Base-by-base conservation (phyloP, 1,284 basidiomycete genomes). In the Quambalaria eucalypti region DNA sequence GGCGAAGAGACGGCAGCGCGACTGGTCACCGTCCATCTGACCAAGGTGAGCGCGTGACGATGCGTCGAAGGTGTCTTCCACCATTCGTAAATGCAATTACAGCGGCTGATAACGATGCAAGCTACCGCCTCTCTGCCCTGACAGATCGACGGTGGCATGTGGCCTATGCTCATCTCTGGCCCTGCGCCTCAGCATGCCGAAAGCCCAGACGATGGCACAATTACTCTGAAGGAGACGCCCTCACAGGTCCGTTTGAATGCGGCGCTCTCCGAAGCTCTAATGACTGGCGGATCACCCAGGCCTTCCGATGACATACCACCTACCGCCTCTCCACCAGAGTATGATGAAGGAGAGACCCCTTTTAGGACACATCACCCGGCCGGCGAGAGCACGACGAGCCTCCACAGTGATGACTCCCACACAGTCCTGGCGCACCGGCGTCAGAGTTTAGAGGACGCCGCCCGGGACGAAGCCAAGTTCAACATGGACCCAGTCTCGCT, bases 401-500 rank as follows among this genome's bases (percentile, higher is more conserved):
- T 54, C 12, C 26, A 38, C 12, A 54, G 52, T 28, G 52, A 54
- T 51, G 52, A 54, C 28, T 50, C 46, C 14, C 48, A 46, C 5
- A 54, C 52, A 21, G 52, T 54, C 7, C n/a, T 54, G 47, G 47
- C 26, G 21, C 36, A 21, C 21, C 3, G 36, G 21, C 3, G 36
- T 5, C 16, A 14, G 16, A n/a, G 16, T n/a, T n/a, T 39, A 3
- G 36, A 39, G 21, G 36, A 39, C 10, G 36, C 36, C 16, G 36
- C 36, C 21, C 36, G 36, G 30, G 52, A 54, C 12, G 48, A 60
- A 28, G 61, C 64, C 5, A 54, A 53, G 10, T 68, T 59, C 58
- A 65, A 68, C 42, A 66, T 66, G 66, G 66, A 68, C 16, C 66
- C 66, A 1, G 66, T 61, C 28, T 66, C 61, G 1, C 55, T 68